Conservation (phyloP, 23 red algal species). For the Pyropia yezoensis region DNA sequence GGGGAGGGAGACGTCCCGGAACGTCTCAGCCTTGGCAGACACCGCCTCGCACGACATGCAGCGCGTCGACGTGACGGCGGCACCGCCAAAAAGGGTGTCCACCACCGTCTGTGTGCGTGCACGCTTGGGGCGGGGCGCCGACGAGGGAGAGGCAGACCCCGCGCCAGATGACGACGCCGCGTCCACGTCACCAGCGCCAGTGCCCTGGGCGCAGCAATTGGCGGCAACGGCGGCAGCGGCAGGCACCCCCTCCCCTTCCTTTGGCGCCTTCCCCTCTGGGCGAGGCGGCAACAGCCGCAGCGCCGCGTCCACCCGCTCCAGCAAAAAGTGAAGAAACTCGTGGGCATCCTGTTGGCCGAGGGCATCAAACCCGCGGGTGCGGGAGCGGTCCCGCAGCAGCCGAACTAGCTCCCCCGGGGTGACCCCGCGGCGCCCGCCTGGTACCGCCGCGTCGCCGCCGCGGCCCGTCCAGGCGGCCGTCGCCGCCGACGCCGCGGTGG, state of each 20-base stretch:
- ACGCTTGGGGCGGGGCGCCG: too few relatives aligned
- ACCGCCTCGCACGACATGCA: conserved; percentile 44
- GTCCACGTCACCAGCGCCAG: too few relatives aligned
- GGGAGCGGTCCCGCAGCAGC: conserved; percentile 27
- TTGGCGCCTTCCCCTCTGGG: too few relatives aligned
- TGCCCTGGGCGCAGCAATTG: too few relatives aligned
- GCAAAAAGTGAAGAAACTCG: conserved; percentile 66
- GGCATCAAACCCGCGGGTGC: conserved; percentile 36
- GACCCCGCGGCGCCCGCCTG: conserved; percentile 5
- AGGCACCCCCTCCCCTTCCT: too few relatives aligned
- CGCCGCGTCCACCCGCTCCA: conserved; percentile 42
- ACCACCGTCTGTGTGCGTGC: background rate
- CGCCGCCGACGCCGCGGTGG: too few relatives aligned
- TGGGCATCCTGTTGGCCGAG: conserved; percentile 67
- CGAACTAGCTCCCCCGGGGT: conserved; percentile 19
- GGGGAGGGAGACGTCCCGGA: conserved; percentile 69
- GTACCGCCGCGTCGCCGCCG: too few relatives aligned
- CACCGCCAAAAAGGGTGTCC: conserved; percentile 35
- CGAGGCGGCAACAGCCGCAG: background rate
- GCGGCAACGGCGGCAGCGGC: too few relatives aligned
- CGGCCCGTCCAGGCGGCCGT: too few relatives aligned
- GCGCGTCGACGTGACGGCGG: conserved; percentile 45
- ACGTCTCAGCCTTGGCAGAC: conserved; percentile 29
- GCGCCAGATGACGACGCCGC: too few relatives aligned
- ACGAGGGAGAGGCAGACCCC: too few relatives aligned